These are phyloP conservation scores for Cupressus sempervirens DNA, from an alignment of 75 land plant genomes.

Conservation along the genomic window DNA sequence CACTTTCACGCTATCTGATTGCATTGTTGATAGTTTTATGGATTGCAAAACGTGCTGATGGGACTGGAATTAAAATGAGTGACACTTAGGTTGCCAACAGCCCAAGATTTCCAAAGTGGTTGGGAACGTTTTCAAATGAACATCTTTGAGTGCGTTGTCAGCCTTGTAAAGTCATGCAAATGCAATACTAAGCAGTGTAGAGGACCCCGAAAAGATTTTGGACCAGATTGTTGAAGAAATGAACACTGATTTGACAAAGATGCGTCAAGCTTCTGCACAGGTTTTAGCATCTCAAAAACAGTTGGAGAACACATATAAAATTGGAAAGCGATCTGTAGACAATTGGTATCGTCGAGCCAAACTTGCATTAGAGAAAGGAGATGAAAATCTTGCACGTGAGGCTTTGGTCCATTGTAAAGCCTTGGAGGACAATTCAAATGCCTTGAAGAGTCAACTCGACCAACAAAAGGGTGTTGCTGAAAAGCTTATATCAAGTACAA, in stretches of 20 bases:
- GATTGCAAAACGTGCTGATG: too few species aligned
- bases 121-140: conserved; percentile 77
- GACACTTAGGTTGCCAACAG: not conserved
- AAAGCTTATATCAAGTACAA: conserved; percentile 90
- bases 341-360: conserved; percentile 95
- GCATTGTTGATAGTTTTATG: too few species aligned
- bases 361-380: conserved; percentile 93
- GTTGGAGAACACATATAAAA: conserved; percentile 86
- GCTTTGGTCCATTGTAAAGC: conserved; percentile 92
- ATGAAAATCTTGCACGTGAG: conserved; percentile 96
- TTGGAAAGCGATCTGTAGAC: conserved; percentile 78
- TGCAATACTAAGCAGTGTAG: conserved; percentile 81
- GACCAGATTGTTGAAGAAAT: conserved; percentile 97
- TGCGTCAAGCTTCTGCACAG: conserved; percentile 99
- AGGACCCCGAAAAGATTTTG: conserved; percentile 98
- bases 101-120: not conserved
- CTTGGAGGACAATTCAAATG: conserved; percentile 90
- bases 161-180: conserved; percentile 98
- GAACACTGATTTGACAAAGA: conserved; percentile 94
- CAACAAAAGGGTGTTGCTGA: conserved; percentile 94
- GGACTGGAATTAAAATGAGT: too few species aligned
- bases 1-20: too few species aligned
- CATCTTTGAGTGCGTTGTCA: conserved; percentile 85
- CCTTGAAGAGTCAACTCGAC: conserved; percentile 81
- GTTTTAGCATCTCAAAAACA: conserved; percentile 97